Evolutionary conservation across 1,284 basidiomycete species (phyloP), one percentile per base, ranked within the genome.

Genomic region (Tranzscheliella williamsii): DNA sequence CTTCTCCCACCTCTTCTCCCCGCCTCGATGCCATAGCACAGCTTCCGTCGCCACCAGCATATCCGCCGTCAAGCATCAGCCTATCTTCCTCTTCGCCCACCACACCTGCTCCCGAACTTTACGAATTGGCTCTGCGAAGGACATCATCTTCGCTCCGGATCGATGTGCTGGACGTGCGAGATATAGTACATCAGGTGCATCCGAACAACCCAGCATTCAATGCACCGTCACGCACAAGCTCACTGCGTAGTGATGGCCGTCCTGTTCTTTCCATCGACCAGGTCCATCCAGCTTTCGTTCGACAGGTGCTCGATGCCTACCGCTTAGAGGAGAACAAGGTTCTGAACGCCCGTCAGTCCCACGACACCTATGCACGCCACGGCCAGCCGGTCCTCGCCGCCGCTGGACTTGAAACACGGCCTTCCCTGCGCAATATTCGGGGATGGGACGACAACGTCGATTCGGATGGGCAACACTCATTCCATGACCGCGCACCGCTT

Each of bases 1-100:
- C 47, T 11, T 61, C 57, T 3, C 50, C 56, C 16, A 50, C 53
- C 16, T 53, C 56, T 16, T 53, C 56, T 13, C 57, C 57, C 5
- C 39, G 33, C 1, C 34, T 53, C 4, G 37, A 42, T 0, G 27
- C 38, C 7, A 22, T 24, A 8, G 6, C 23, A 4, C 3, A 12
- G 4, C 37, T 35, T 11, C 44, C 44, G 2, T 41, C 38, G 9
- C 20, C 37, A 4, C 36, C 42, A 13, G 16, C 27, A 5, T 38
- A 45, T 5, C 9, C 30, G 6, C 24, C 37, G 26, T 32, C 42
- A 2, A 36, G 57, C n/a, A 49, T 42, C 22, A 61, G 51, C 38
- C 11, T 61, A 6, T 36, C 47, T 5, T 43, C 48, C 0, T 20
- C 32, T 16, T 13, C 38, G n/a, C 12, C 23, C 2, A 5, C 38